A percentile compares a stretch with the other conserved stretches of the same genome.
phyloP scores from a whole-genome alignment of 2,329 filamentous ascomycete genomes.

The Xylariaceae sp. region DNA sequence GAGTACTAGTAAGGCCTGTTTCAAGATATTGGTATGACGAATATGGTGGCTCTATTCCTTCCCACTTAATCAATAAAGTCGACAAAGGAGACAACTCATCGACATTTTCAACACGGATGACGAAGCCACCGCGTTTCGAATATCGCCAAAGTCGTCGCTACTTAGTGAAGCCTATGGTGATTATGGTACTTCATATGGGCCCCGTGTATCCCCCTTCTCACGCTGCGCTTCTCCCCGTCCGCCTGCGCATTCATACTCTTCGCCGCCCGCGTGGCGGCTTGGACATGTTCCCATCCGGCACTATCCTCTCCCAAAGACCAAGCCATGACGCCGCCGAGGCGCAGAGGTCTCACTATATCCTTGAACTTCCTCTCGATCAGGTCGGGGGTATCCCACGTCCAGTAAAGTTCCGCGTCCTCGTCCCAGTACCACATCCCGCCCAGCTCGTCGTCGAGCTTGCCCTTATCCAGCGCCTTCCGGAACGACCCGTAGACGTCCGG shows the following conservation, averaged over 20 bases:
- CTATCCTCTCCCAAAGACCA: slow-evolving; percentile 74
- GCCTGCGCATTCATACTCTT: slow-evolving; percentile 13
- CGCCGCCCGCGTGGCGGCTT: slow-evolving; percentile 37
- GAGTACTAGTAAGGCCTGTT: no score
- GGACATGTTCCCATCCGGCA: slow-evolving; percentile 46
- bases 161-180: neutral
- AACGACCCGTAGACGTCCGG: slow-evolving; percentile 12
- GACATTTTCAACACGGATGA: neutral
- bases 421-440: slow-evolving; percentile 74
- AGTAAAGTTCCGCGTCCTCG: slow-evolving; percentile 60
- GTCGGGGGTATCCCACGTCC: slow-evolving; percentile 69
- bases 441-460: slow-evolving; percentile 55
- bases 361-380: slow-evolving; percentile 64
- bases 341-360: slow-evolving; percentile 55
- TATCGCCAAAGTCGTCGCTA: neutral
- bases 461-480: slow-evolving; percentile 48
- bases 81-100: no score
- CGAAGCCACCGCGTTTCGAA: neutral
- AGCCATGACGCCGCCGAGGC: slow-evolving; percentile 71
- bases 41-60: no score
- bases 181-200: neutral
- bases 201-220: neutral
- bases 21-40: no score
- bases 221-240: neutral
- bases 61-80: no score